phyloP scores from a whole-genome alignment of 2,329 filamentous ascomycete species.

The Curvularia lunata region DNA sequence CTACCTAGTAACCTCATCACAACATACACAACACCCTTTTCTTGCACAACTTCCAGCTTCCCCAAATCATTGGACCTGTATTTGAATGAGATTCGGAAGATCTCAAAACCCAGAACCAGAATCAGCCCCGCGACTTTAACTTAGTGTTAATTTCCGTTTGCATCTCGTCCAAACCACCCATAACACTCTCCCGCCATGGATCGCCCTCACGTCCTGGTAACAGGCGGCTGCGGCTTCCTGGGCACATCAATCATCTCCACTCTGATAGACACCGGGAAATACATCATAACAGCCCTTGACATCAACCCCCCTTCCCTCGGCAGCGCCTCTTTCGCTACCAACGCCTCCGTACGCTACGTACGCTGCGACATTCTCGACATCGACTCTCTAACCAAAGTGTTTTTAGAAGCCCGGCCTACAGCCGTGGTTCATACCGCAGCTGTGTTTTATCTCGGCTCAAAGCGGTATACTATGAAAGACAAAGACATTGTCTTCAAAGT shows the following conservation, averaged over 20 bases:
- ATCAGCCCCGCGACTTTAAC: not conserved
- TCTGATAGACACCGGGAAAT: constrained; percentile 47
- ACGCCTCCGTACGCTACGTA: constrained; percentile 38
- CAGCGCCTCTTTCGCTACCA: constrained; percentile 30
- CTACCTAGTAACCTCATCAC: constrained; percentile 2
- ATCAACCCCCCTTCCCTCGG: constrained; percentile 46
- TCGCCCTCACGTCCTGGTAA: constrained; percentile 50
- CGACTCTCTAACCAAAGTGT: constrained; percentile 49
- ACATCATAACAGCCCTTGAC: constrained; percentile 51
- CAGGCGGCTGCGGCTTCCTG: constrained; percentile 57
- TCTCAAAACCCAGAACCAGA: not conserved
- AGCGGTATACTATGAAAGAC: constrained; percentile 49
- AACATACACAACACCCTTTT: not conserved
- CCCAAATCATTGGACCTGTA: not conserved
- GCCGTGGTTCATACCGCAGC: constrained; percentile 89
- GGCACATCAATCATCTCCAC: constrained; percentile 52
- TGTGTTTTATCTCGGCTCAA: constrained; percentile 49
- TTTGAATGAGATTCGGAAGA: not conserved
- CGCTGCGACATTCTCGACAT: constrained; percentile 51
- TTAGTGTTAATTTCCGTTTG: not conserved
- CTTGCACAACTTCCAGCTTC: not conserved
- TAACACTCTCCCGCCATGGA: constrained; percentile 18
- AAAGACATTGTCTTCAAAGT: constrained; percentile 72
- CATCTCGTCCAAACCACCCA: not conserved
- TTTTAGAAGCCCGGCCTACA: constrained; percentile 73